Evolutionary conservation across 163 green algal species (phyloP).

Genomic region (Chloromonas sp.): DNA sequence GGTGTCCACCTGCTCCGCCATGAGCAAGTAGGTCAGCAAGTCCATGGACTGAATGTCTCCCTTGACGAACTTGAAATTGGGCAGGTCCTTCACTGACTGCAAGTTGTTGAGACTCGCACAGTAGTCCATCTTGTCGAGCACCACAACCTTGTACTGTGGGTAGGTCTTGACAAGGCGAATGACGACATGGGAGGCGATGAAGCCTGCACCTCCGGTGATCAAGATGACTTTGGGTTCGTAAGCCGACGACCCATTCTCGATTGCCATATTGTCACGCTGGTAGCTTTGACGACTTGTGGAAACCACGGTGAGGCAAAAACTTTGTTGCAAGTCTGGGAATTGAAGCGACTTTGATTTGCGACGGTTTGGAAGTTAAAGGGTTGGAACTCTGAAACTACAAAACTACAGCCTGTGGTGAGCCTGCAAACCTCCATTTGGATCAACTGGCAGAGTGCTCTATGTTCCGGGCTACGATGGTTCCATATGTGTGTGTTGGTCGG

Average conservation of each 20-base stretch:
- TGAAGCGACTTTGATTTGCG: too few relatives aligned
- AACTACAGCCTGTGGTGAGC: too few relatives aligned
- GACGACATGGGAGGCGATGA: conserved; percentile 89
- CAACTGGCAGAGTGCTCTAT: too few relatives aligned
- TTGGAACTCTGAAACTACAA: too few relatives aligned
- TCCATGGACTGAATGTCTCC: conserved; percentile 89
- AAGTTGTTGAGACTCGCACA: conserved; percentile 88
- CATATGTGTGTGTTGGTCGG: too few relatives aligned
- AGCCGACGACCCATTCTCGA: background rate
- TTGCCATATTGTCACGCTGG: too few relatives aligned
- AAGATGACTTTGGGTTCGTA: conserved; percentile 38
- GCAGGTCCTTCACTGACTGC: conserved; percentile 26
- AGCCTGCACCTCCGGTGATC: conserved; percentile 73
- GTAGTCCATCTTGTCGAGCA: conserved; percentile 97
- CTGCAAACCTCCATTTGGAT: too few relatives aligned
- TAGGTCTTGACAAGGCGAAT: conserved; percentile 65
- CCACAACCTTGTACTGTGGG: conserved; percentile 83
- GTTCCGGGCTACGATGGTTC: too few relatives aligned
- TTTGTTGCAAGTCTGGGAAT: too few relatives aligned
- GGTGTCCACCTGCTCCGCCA: conserved; percentile 87
- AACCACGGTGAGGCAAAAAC: too few relatives aligned
- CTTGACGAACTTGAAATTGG: conserved; percentile 93
- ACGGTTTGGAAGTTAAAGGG: too few relatives aligned
- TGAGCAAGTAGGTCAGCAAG: conserved; percentile 82
- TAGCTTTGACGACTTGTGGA: too few relatives aligned